phyloP scores from a whole-genome alignment of 257 asterid genomes.

The Solanum infundibuliforme region DNA sequence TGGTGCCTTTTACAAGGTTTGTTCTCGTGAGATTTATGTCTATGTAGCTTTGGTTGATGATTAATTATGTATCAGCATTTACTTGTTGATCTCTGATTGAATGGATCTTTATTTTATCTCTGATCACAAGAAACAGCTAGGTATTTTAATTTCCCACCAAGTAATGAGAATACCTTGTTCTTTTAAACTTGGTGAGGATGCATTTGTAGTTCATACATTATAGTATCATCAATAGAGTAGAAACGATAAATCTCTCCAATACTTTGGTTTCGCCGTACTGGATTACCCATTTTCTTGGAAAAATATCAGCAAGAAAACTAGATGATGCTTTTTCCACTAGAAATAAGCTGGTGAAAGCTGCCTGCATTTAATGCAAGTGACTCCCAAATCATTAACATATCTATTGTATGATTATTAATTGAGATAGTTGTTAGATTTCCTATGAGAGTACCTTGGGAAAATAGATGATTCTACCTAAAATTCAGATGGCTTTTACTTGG shows the following conservation, averaged over 20 bases:
- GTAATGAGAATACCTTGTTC: neutral
- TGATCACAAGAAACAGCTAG: neutral
- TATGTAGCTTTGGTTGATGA: neutral
- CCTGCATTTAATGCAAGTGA: neutral
- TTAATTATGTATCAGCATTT: neutral
- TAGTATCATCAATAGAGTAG: neutral
- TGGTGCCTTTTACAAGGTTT: conserved; percentile 87
- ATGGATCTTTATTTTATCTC: neutral
- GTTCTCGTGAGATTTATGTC: conserved; percentile 1
- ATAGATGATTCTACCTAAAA: neutral
- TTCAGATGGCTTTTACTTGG: neutral
- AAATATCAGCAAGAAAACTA: neutral
- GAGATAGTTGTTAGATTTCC: neutral
- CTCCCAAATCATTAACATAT: neutral
- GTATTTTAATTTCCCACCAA: neutral
- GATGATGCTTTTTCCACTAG: neutral
- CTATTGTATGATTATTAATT: neutral
- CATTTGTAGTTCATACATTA: neutral
- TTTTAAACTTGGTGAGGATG: neutral
- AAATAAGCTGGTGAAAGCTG: neutral
- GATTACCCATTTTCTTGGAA: neutral
- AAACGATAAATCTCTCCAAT: neutral
- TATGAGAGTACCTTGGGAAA: neutral
- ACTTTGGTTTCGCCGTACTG: neutral
- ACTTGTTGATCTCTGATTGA: neutral